Evolutionary conservation across 129 eudicot species (phyloP).

Genomic region (Logfia minima): DNA sequence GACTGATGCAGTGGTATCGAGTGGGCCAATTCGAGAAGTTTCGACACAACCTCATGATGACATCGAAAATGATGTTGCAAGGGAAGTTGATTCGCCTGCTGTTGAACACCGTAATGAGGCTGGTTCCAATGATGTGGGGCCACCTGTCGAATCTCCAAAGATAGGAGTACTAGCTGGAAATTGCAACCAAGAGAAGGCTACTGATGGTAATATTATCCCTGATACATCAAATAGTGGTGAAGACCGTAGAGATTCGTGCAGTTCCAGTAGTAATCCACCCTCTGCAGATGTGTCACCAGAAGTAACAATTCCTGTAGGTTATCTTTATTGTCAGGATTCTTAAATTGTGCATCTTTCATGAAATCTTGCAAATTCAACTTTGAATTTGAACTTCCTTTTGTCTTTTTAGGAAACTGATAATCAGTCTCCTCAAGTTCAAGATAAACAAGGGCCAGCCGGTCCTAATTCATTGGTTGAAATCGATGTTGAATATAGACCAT

Average conservation of each 20-base stretch:
- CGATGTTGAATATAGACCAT: constrained; percentile 14
- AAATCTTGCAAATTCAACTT: neutral
- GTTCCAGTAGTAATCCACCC: constrained; percentile 20
- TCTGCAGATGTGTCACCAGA: constrained; percentile 8
- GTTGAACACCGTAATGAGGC: constrained; percentile 20
- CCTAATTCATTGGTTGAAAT: constrained; percentile 11
- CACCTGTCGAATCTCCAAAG: too few species aligned
- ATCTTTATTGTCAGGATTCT: neutral
- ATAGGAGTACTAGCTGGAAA: too few species aligned
- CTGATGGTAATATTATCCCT: neutral
- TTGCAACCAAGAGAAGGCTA: neutral
- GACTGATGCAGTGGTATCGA: constrained; percentile 17
- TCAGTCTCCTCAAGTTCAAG: constrained; percentile 11
- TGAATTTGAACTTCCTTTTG: neutral
- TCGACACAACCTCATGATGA: constrained; percentile 26
- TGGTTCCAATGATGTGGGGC: neutral
- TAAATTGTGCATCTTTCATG: neutral
- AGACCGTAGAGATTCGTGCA: constrained; percentile 23
- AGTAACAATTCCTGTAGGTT: constrained; percentile 14
- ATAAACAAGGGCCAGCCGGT: too few species aligned
- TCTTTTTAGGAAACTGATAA: constrained; percentile 36
- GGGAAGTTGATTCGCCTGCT: constrained; percentile 22
- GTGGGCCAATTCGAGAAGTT: constrained; percentile 20
- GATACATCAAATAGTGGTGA: neutral
- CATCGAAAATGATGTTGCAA: constrained; percentile 25